Base-by-base conservation (phyloP, 2,329 filamentous ascomycete species). In the Fusarium algeriense region DNA sequence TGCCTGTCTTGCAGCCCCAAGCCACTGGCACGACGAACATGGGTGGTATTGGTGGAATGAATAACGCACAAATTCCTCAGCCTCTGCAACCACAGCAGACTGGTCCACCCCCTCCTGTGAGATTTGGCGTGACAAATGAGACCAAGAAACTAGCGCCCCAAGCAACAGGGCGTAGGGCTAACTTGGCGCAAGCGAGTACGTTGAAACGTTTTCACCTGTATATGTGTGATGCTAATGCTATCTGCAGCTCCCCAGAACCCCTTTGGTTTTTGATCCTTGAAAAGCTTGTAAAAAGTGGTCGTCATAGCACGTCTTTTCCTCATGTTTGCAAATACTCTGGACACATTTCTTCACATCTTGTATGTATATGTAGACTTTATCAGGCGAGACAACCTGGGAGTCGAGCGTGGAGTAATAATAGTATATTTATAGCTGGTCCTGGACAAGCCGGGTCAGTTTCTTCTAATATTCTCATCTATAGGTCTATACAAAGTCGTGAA, bases 161-260 rank as follows among this genome's bases (percentile, higher is more conserved):
- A 83, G 88, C 94, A 32, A 99, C 96, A 10, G 96, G 96, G 71
- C 87, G 92, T 76, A 90, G 93, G 84, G 96, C 96, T 61, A 98
- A 98, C 80, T 87, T 99, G 74, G 88, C 93, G 56, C 93, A 97
- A 89, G 96, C 96, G 78, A 99, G 95, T 98, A 91, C 92, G 95
- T 95, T 43, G 19, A 53, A 43, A 13, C 19, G 15, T 11, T n/a
- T 15, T 32, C 46, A 20, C 7, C 35, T 44, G 44, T 19, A 13
- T 59, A 35, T 49, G 35, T 6, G 14, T 8, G 53, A n/a, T 59
- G 49, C 71, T 78, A 46, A 79, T 61, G 37, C 46, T 54, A 32
- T 26, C 17, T 45, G 19, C 40, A 87, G 86, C 86, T 34, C 86
- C 86, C 15, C 80, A 87, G 67, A 88, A 88, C 69, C 86, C 86